A percentile compares a stretch with the other conserved stretches of the same genome.
Evolutionary conservation across 768 basidiomycete species (phyloP).

Genomic region (Coprinellus micaceus): DNA sequence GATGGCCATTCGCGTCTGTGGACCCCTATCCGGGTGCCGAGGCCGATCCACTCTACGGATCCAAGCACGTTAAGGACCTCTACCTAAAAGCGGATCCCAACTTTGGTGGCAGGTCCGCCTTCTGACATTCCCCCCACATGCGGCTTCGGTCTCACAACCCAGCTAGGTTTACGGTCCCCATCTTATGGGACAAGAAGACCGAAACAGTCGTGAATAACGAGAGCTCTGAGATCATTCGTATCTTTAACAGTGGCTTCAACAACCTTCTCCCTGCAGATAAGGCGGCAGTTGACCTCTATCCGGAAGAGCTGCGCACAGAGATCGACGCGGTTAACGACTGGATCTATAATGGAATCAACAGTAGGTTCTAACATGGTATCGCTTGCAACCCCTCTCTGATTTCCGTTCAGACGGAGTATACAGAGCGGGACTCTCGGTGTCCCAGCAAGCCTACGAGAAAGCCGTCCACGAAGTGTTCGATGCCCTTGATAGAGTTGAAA

Average conservation of each 20-base stretch:
- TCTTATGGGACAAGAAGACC: constrained; percentile 90
- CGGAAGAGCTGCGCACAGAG: constrained; percentile 60
- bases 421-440: constrained; percentile 76
- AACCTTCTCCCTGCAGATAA: constrained; percentile 62
- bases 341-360: constrained; percentile 84
- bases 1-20: constrained; percentile 81
- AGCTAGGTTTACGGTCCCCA: constrained; percentile 76
- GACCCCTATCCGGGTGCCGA: constrained; percentile 70
- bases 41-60: constrained; percentile 65
- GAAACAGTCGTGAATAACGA: constrained; percentile 95
- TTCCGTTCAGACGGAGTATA: constrained; percentile 82
- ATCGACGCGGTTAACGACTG: constrained; percentile 85
- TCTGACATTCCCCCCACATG: background rate
- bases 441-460: constrained; percentile 74
- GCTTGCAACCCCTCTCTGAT: no score
- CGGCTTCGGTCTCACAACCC: no score
- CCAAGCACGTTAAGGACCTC: constrained; percentile 76
- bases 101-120: constrained; percentile 59
- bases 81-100: constrained; percentile 73
- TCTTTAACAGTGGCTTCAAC: constrained; percentile 87
- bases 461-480: constrained; percentile 74
- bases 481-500: constrained; percentile 79
- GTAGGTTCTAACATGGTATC: constrained; percentile 44
- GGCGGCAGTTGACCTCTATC: constrained; percentile 73
- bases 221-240: constrained; percentile 90